Conservation (phyloP, 768 basidiomycete species). For the Tulasnella sp. region DNA sequence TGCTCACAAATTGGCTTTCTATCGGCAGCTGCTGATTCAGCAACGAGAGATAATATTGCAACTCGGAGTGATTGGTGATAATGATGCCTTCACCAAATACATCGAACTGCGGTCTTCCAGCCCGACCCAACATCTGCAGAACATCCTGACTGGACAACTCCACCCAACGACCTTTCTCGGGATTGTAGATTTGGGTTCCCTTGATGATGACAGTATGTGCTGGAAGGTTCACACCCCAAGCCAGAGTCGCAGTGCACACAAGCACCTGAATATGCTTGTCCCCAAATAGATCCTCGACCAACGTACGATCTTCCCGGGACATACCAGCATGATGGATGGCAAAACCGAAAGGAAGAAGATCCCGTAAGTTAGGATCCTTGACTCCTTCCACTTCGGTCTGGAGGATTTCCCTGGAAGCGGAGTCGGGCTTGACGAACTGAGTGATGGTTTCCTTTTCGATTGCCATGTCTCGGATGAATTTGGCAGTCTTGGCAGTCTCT, state of each 20-base stretch:
- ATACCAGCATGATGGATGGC: conserved; percentile 98
- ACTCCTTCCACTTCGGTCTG: conserved; percentile 71
- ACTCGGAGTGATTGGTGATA: conserved; percentile 92
- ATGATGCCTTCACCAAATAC: conserved; percentile 96
- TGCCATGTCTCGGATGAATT: conserved; percentile 86
- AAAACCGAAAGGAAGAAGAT: conserved; percentile 90
- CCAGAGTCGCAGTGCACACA: conserved; percentile 93
- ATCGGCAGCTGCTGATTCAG: conserved; percentile 97
- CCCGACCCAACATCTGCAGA: conserved; percentile 95
- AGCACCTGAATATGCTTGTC: conserved; percentile 88
- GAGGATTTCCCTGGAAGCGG: conserved; percentile 81
- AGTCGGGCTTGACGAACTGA: conserved; percentile 88
- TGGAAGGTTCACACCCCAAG: conserved; percentile 98
- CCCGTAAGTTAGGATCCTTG: conserved; percentile 69
- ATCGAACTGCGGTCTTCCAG: conserved; percentile 94
- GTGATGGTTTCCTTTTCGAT: conserved; percentile 95
- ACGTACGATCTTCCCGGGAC: conserved; percentile 75
- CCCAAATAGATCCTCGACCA: conserved; percentile 88
- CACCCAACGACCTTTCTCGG: conserved; percentile 95
- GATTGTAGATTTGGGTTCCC: conserved; percentile 99
- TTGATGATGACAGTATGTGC: conserved; percentile 99
- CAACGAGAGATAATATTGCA: conserved; percentile 92
- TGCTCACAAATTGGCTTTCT: conserved; percentile 86
- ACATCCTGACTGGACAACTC: conserved; percentile 94
- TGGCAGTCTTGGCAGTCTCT: conserved; percentile 94